Evolutionary conservation across 108 stramenopile genomes (phyloP).

Genomic region (Nannochloropsis granulata): DNA sequence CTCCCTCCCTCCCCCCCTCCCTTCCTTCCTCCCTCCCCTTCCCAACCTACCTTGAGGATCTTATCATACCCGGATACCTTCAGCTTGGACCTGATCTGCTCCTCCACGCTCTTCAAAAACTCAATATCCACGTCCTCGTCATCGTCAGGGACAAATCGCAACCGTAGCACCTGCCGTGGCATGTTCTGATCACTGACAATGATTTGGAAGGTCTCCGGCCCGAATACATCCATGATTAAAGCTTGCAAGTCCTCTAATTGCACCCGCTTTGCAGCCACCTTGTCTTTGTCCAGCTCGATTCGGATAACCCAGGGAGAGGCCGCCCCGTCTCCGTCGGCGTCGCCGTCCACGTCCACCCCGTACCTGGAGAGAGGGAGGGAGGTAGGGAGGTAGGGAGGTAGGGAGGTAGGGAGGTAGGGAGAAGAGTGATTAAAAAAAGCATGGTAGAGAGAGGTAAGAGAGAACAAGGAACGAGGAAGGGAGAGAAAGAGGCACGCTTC

Average conservation of each 20-base stretch:
- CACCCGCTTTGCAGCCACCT: not conserved
- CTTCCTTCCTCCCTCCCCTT: not conserved
- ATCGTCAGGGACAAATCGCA: constrained; percentile 74
- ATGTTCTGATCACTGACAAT: not conserved
- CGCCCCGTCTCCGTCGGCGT: not conserved
- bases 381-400: not conserved
- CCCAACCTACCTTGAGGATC: constrained; percentile 57
- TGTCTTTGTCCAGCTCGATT: constrained; percentile 74
- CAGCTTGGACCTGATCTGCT: constrained; percentile 62
- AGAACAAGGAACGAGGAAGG: not conserved
- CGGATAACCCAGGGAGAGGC: constrained; percentile 81
- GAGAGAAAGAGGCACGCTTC: not conserved
- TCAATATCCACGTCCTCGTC: constrained; percentile 51
- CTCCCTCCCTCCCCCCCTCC: no score
- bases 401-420: not conserved
- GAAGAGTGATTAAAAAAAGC: not conserved
- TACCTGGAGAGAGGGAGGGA: not conserved
- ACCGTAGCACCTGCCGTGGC: constrained; percentile 37
- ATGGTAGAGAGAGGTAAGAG: not conserved
- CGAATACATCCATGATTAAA: not conserved
- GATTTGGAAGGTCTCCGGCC: not conserved
- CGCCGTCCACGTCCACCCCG: not conserved
- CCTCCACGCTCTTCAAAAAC: constrained; percentile 80
- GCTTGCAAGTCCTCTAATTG: not conserved
- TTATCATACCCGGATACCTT: constrained; percentile 77